Percentiles rank a stretch among this genome's conserved stretches.
These are phyloP conservation scores for Blakeslea trispora DNA, from an alignment of 371 early-diverging fungal species.

Conservation along the genomic window DNA sequence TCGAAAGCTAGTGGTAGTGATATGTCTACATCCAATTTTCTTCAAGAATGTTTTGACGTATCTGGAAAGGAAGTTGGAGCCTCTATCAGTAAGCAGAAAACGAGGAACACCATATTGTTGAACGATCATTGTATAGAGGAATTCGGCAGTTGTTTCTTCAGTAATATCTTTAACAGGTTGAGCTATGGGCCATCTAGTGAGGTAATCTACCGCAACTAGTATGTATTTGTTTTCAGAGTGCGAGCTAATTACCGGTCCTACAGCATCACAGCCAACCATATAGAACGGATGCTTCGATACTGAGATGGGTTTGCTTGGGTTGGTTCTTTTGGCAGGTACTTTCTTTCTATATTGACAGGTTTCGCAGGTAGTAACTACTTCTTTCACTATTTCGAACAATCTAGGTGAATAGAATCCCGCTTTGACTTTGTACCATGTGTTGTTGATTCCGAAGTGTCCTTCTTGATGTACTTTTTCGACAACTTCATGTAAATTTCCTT, in stretches of 20 bases:
- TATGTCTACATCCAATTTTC: no score
- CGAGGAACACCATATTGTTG: slow-evolving; percentile 13
- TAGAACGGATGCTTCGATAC: slow-evolving; percentile 18
- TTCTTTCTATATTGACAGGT: slow-evolving; percentile 15
- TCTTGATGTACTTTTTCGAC: slow-evolving; percentile 23
- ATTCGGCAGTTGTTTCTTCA: slow-evolving; percentile 23
- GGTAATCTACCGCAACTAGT: slow-evolving; percentile 12
- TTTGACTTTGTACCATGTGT: slow-evolving; percentile 18
- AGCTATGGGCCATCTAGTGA: slow-evolving; percentile 23
- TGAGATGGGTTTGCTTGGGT: slow-evolving; percentile 8
- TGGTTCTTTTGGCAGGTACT: slow-evolving; percentile 4
- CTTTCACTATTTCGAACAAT: slow-evolving; percentile 5
- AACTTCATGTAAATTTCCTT: slow-evolving; percentile 16
- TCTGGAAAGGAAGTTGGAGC: slow-evolving; percentile 18
- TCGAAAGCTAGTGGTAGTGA: slow-evolving; percentile 24
- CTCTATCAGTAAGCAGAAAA: slow-evolving; percentile 22
- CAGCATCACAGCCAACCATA: slow-evolving; percentile 23
- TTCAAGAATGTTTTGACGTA: slow-evolving; percentile 13
- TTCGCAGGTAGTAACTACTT: slow-evolving; percentile 6
- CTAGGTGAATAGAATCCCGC: neutral
- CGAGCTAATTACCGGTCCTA: no score
- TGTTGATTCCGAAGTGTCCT: slow-evolving; percentile 26
- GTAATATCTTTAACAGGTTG: slow-evolving; percentile 16
- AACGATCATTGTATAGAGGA: slow-evolving; percentile 17
- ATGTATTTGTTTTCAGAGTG: slow-evolving; percentile 8